These are phyloP conservation scores for Yarrowia sp. DNA, from an alignment of 805 yeast genomes.

Conservation along the genomic window DNA sequence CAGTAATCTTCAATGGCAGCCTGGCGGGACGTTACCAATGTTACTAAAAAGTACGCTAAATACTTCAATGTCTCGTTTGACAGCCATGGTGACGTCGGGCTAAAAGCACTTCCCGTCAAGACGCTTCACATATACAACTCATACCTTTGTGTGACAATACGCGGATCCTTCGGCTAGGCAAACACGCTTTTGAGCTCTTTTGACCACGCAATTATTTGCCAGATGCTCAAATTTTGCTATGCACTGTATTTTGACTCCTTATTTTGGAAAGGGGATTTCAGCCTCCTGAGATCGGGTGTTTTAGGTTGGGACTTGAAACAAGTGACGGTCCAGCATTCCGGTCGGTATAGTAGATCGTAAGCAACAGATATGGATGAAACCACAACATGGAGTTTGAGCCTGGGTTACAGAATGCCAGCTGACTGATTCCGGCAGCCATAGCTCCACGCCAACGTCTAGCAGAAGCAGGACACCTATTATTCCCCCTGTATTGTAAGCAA, in stretches of 20 bases:
- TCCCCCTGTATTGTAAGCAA: slow-evolving; percentile 7
- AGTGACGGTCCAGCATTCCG: background rate
- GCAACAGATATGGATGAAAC: no score
- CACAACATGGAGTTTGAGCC: no score
- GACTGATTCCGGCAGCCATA: background rate
- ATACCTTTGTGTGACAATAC: background rate
- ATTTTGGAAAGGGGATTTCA: slow-evolving; percentile 6
- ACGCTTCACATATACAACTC: no score
- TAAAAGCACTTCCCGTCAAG: no score
- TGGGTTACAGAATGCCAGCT: no score
- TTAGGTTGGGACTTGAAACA: background rate
- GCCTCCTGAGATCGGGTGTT: slow-evolving; percentile 20
- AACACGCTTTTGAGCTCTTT: background rate
- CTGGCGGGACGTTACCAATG: background rate
- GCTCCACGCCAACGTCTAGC: background rate
- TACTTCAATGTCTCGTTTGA: slow-evolving; percentile 4
- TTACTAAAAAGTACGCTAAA: background rate
- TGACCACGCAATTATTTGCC: background rate
- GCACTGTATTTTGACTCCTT: background rate
- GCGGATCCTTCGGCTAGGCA: slow-evolving; percentile 2
- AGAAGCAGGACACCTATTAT: background rate
- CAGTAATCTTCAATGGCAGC: background rate
- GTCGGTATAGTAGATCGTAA: no score
- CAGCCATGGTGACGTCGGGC: background rate
- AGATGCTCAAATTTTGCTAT: background rate